phyloP scores from a whole-genome alignment of 2,329 filamentous ascomycete genomes.

The Colletotrichum cuscutae region DNA sequence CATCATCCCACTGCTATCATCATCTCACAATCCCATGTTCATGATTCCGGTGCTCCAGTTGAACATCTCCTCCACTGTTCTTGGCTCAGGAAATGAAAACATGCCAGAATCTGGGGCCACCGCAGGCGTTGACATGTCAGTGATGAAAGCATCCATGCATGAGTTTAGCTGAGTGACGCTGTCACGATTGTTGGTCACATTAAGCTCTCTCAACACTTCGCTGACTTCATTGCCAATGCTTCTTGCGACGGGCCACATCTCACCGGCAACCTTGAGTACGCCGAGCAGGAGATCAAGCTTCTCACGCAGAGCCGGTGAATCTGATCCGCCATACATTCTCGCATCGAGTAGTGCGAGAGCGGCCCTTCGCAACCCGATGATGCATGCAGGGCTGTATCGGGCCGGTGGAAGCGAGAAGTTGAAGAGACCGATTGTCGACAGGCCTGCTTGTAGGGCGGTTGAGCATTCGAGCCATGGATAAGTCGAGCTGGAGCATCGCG shows the following conservation, averaged over 20 bases:
- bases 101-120: background rate
- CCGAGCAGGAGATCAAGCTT: slow-evolving; percentile 44
- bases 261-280: slow-evolving; percentile 44
- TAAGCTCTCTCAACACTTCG: slow-evolving; percentile 14
- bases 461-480: slow-evolving; percentile 25
- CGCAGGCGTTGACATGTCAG: slow-evolving; percentile 6
- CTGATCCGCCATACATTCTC: slow-evolving; percentile 45
- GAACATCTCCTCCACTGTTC: slow-evolving; percentile 12
- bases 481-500: background rate
- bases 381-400: slow-evolving; percentile 41
- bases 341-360: slow-evolving; percentile 46
- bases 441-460: slow-evolving; percentile 43
- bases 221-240: slow-evolving; percentile 33
- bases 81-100: slow-evolving; percentile 16
- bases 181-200: background rate
- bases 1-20: background rate
- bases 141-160: slow-evolving; percentile 15
- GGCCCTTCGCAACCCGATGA: slow-evolving; percentile 39
- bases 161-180: background rate
- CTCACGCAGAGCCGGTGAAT: slow-evolving; percentile 44
- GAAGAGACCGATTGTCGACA: slow-evolving; percentile 45
- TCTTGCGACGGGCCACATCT: slow-evolving; percentile 47
- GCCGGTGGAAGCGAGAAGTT: slow-evolving; percentile 43
- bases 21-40: background rate
- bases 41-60: slow-evolving; percentile 19